These are phyloP conservation scores for Bisporella sp. DNA, from an alignment of 2,329 filamentous ascomycete species.

Conservation along the genomic window DNA sequence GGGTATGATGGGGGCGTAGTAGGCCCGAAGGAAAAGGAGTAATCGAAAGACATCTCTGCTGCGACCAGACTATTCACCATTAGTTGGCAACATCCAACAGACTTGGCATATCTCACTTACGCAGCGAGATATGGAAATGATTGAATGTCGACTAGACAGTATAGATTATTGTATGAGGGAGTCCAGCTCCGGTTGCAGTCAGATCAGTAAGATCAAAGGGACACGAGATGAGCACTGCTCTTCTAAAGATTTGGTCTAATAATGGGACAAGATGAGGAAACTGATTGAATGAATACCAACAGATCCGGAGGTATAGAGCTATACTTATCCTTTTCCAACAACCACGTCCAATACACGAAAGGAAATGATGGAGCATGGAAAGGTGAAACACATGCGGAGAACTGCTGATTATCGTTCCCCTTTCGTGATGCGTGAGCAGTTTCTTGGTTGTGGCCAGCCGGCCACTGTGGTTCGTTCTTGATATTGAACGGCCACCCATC, in stretches of 20 bases:
- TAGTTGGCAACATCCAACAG: constrained; percentile 5
- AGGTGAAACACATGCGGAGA: constrained; percentile 25
- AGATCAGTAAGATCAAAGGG: constrained; percentile 19
- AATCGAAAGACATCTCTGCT: constrained; percentile 52
- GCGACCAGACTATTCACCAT: constrained; percentile 46
- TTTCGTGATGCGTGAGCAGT: constrained; percentile 15
- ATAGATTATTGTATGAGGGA: constrained; percentile 22
- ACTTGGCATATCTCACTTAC: constrained; percentile 13
- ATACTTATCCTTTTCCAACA: constrained; percentile 26
- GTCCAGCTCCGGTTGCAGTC: constrained; percentile 23
- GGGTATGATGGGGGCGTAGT: constrained; percentile 44
- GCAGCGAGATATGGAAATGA: constrained; percentile 7
- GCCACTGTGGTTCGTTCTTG: constrained; percentile 26
- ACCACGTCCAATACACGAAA: constrained; percentile 21
- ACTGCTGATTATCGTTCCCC: constrained; percentile 6
- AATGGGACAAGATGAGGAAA: constrained; percentile 17
- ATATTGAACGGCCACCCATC: constrained; percentile 12
- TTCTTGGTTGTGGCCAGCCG: constrained; percentile 27
- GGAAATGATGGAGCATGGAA: constrained; percentile 13
- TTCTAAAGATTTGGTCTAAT: constrained; percentile 19
- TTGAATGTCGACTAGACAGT: constrained; percentile 20
- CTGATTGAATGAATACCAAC: constrained; percentile 24
- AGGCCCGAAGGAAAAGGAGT: constrained; percentile 48
- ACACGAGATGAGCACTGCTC: constrained; percentile 26
- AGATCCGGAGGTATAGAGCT: constrained; percentile 14